Percentiles rank a stretch among this genome's conserved stretches.
These are phyloP conservation scores for Cucumis variabilis DNA, from an alignment of 331 rosid genomes.

Conservation along the genomic window DNA sequence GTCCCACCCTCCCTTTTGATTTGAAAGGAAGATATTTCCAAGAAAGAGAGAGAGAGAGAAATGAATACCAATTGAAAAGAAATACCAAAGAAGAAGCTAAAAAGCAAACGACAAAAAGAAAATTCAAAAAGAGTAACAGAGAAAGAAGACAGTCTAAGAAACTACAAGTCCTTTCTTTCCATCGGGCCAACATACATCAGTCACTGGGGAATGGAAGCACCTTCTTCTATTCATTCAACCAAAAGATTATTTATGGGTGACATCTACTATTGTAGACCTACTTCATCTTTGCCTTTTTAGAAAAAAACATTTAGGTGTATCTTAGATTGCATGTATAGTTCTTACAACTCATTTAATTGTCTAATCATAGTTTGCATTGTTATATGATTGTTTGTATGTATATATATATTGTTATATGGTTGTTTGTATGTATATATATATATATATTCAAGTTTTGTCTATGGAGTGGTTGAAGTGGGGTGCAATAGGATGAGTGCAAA, in stretches of 20 bases:
- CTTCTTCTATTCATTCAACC: not conserved
- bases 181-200: conserved; percentile 8
- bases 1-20: not conserved
- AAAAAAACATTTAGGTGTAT: too few relatives aligned
- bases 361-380: too few relatives aligned
- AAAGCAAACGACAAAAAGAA: conserved; percentile 29
- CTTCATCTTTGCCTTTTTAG: not conserved
- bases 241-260: not conserved
- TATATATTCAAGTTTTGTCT: too few relatives aligned
- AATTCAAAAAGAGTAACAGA: not conserved
- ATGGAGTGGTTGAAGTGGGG: too few relatives aligned
- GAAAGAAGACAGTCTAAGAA: conserved; percentile 2
- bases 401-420: too few relatives aligned
- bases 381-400: too few relatives aligned
- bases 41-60: not conserved
- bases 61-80: not conserved
- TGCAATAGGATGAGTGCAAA: too few relatives aligned
- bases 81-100: conserved; percentile 27
- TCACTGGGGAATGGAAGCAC: not conserved
- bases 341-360: too few relatives aligned
- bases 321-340: too few relatives aligned
- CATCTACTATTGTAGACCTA: not conserved
- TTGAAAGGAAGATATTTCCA: conserved; percentile 20
- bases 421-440: too few relatives aligned
- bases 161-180: not conserved